Base-by-base conservation (phyloP, 2,329 filamentous ascomycete genomes). In the Fusarium haematococcum region DNA sequence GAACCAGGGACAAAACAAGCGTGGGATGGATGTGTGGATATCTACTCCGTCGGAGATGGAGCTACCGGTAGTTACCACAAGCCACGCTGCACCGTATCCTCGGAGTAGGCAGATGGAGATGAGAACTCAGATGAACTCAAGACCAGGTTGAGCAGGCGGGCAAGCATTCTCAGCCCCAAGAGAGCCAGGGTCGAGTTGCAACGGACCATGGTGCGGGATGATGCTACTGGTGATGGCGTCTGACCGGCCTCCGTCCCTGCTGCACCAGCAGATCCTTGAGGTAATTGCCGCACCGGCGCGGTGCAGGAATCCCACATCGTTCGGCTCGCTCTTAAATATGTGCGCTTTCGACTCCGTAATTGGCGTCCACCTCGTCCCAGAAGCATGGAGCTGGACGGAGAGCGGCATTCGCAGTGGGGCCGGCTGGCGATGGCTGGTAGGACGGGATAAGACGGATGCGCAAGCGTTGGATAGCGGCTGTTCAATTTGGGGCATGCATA, bases 231-330 rank as follows among this genome's bases (percentile, higher is more conserved):
- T 27, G 56, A 73, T 73, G 71, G 65, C 56, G 63, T 54, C 43
- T 59, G 52, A 52, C 50, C 35, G 43, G 67, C 37, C 56, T 56
- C 35, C 43, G 37, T 59, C 39, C 39, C 27, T 59, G 56, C 27
- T 59, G 56, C 71, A 50, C 50, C 57, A 68, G 39, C 35, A 48
- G 39, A 59, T 35, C 20, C 57, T 45, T 62, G 41, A 60, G 20
- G 63, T 54, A 78, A 77, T 78, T 78, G 64, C 74, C 75, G 74
- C 77, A 78, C 64, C 41, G 25, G 50, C 57, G 69, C 56, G 33
- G 58, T 67, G 52, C 66, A 61, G 50, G 35, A 54, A 41, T 70
- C 33, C 69, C 50, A 25, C 72, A 48, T 63, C 48, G 4, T 30
- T 58, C 41, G 58, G 61, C 58, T 62, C 20, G n/a, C 50, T 35